Evolutionary conservation across 345 rosid genomes (phyloP).

Genomic region (Aurinia saxatilis): DNA sequence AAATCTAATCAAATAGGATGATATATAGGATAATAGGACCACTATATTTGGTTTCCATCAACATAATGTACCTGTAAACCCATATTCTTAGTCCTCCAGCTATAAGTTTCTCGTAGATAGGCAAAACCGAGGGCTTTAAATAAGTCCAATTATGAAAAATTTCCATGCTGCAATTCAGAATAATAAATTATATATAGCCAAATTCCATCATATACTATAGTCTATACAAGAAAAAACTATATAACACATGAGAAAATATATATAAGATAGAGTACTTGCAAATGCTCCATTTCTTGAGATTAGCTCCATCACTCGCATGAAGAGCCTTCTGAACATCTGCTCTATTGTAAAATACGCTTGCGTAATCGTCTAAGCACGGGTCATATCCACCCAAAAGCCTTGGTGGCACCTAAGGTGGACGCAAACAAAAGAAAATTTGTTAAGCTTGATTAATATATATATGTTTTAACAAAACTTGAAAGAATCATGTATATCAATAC

Average conservation of each 20-base stretch:
- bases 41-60: conserved; percentile 23
- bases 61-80: conserved; percentile 70
- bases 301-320: conserved; percentile 65
- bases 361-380: conserved; percentile 83
- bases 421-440: background rate
- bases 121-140: conserved; percentile 58
- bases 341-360: conserved; percentile 72
- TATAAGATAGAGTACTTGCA: conserved; percentile 60
- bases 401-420: conserved; percentile 41
- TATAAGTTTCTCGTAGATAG: conserved; percentile 75
- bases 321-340: conserved; percentile 81
- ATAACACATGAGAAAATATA: background rate
- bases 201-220: background rate
- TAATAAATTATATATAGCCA: background rate
- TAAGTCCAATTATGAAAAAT: conserved; percentile 52
- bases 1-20: no score
- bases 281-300: conserved; percentile 71
- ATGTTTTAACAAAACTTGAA: background rate
- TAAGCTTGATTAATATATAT: no score
- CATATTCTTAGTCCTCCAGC: conserved; percentile 69
- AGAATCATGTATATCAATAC: background rate
- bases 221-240: background rate
- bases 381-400: conserved; percentile 84
- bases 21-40: background rate
- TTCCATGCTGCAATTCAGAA: conserved; percentile 34